Evolutionary conservation across 768 basidiomycete genomes (phyloP).

Genomic region (Psilocybe cyanescens): DNA sequence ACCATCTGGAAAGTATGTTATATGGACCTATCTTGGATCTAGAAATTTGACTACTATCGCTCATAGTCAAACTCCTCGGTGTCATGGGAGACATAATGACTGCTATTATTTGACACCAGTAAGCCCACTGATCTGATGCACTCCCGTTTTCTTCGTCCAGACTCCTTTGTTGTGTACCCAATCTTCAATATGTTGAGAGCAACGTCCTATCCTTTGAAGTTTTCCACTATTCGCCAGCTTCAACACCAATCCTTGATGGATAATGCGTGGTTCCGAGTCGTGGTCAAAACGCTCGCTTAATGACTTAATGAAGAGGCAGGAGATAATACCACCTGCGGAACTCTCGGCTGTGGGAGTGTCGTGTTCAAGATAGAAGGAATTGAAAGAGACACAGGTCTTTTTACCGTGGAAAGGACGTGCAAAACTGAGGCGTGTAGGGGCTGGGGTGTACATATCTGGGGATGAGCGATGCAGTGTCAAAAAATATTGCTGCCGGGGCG

Average conservation of each 20-base stretch:
- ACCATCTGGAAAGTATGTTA: too few relatives aligned
- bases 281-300: constrained; percentile 1
- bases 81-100: too few relatives aligned
- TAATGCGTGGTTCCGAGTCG: constrained; percentile 5
- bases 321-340: constrained; percentile 9
- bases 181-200: constrained; percentile 17
- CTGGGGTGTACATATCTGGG: too few relatives aligned
- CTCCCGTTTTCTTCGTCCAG: constrained; percentile 16
- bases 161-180: constrained; percentile 13
- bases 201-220: constrained; percentile 14
- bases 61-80: too few relatives aligned
- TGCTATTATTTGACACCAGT: too few relatives aligned
- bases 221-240: constrained; percentile 3
- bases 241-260: constrained; percentile 11
- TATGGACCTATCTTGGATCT: too few relatives aligned
- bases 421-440: too few relatives aligned
- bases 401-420: too few relatives aligned
- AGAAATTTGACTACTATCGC: too few relatives aligned
- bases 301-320: constrained; percentile 15
- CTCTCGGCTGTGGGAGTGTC: constrained; percentile 10
- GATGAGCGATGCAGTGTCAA: too few relatives aligned
- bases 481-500: too few relatives aligned
- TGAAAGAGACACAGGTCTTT: background rate
- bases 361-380: constrained; percentile 16
- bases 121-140: background rate